Conservation (phyloP, 2,329 filamentous ascomycete species). For the Cytospora mali region DNA sequence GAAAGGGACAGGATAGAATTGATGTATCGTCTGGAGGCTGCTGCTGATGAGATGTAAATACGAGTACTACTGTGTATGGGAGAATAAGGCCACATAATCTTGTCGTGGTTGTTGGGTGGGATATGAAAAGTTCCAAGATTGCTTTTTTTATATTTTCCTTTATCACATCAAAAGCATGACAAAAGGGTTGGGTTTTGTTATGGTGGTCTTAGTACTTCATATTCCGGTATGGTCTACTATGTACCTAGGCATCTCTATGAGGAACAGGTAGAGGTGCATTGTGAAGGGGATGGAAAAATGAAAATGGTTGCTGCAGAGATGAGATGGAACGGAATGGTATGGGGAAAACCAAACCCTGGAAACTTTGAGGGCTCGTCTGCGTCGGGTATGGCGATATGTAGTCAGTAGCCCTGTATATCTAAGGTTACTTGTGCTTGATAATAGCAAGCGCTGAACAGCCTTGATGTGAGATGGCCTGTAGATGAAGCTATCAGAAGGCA, state of each 20-base stretch:
- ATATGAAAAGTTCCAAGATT: neutral
- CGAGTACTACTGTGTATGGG: neutral
- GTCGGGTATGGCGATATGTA: too few species aligned
- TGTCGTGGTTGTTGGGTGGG: neutral
- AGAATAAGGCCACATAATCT: neutral
- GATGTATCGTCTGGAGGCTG: constrained; percentile 42
- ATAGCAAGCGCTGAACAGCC: too few species aligned
- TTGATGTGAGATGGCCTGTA: too few species aligned
- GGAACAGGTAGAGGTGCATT: too few species aligned
- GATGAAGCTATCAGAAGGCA: too few species aligned
- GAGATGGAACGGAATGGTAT: neutral
- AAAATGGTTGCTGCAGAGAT: neutral
- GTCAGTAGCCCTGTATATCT: too few species aligned
- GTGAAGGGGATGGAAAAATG: neutral
- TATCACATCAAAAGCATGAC: neutral
- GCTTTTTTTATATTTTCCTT: neutral
- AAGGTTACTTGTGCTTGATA: too few species aligned
- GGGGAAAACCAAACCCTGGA: too few species aligned
- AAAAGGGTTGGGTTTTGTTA: neutral
- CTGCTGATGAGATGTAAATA: constrained; percentile 29
- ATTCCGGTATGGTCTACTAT: neutral
- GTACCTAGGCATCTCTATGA: neutral
- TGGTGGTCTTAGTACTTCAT: neutral
- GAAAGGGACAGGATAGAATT: constrained; percentile 34
- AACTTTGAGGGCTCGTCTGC: too few species aligned